phyloP scores from a whole-genome alignment of 2,329 filamentous ascomycete genomes.

The Cladophialophora yegresii region DNA sequence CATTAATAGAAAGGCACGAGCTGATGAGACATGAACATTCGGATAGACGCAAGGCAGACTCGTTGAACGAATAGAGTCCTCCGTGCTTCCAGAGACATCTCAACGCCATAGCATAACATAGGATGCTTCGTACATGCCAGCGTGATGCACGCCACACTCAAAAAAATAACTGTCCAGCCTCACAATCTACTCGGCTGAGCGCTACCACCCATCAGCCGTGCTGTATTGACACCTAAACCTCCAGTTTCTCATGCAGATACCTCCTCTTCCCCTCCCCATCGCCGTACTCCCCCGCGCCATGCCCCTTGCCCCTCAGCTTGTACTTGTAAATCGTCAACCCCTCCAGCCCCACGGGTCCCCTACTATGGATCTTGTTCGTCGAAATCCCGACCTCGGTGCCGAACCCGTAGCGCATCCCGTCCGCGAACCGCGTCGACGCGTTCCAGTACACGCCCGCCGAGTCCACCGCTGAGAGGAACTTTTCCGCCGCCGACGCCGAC shows the following conservation, averaged over 20 bases:
- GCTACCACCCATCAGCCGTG: background rate
- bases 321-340: conserved; percentile 98
- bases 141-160: background rate
- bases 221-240: conserved; percentile 23
- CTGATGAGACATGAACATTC: conserved; percentile 32
- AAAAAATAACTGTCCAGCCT: background rate
- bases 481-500: conserved; percentile 66
- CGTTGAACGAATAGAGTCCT: conserved; percentile 29
- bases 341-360: conserved; percentile 90
- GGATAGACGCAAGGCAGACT: conserved; percentile 33
- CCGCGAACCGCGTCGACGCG: conserved; percentile 87
- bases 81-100: background rate
- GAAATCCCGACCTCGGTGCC: conserved; percentile 97
- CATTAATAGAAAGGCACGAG: conserved; percentile 30
- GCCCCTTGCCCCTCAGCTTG: conserved; percentile 78
- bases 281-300: conserved; percentile 73
- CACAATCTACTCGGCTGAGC: background rate
- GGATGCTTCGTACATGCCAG: background rate
- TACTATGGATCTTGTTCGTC: conserved; percentile 96
- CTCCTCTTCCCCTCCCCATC: conserved; percentile 54
- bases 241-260: conserved; percentile 60
- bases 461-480: conserved; percentile 83
- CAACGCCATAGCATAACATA: background rate
- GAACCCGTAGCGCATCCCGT: conserved; percentile 96
- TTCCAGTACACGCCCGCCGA: conserved; percentile 97